phyloP scores from a whole-genome alignment of 306 rosid genomes.

The Benincasa hispida region DNA sequence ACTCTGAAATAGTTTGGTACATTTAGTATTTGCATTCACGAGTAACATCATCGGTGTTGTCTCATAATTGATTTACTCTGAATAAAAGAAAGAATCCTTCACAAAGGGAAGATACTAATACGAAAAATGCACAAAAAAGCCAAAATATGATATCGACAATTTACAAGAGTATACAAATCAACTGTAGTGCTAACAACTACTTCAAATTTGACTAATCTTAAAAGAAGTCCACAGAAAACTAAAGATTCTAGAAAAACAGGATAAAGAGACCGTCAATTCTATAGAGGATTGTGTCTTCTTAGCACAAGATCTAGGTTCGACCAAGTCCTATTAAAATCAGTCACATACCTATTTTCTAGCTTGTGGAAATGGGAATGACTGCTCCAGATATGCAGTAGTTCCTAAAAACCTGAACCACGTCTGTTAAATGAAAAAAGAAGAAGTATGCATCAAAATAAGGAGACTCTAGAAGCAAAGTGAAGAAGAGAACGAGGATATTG shows the following conservation, averaged over 20 bases:
- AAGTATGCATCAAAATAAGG: neutral
- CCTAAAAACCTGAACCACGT: conserved; percentile 22
- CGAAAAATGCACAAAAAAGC: too few relatives aligned
- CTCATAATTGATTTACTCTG: too few relatives aligned
- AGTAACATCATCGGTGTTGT: too few relatives aligned
- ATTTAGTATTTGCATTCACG: too few relatives aligned
- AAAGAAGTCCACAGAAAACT: too few relatives aligned
- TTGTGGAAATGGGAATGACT: conserved; percentile 62
- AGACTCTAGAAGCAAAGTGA: neutral
- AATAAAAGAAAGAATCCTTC: too few relatives aligned
- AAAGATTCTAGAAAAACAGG: neutral
- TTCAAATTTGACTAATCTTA: too few relatives aligned
- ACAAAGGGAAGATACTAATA: too few relatives aligned
- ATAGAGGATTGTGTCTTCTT: neutral
- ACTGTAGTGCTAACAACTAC: too few relatives aligned
- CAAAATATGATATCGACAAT: too few relatives aligned
- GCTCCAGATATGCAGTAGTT: conserved; percentile 72
- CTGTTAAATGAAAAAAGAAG: neutral
- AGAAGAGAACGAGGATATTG: neutral
- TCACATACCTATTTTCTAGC: conserved; percentile 79
- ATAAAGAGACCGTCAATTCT: neutral
- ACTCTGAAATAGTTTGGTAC: too few relatives aligned
- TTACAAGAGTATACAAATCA: too few relatives aligned
- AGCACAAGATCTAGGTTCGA: neutral
- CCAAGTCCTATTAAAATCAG: neutral